Conservation (phyloP, 768 basidiomycete species). For the Auricularia sp. region DNA sequence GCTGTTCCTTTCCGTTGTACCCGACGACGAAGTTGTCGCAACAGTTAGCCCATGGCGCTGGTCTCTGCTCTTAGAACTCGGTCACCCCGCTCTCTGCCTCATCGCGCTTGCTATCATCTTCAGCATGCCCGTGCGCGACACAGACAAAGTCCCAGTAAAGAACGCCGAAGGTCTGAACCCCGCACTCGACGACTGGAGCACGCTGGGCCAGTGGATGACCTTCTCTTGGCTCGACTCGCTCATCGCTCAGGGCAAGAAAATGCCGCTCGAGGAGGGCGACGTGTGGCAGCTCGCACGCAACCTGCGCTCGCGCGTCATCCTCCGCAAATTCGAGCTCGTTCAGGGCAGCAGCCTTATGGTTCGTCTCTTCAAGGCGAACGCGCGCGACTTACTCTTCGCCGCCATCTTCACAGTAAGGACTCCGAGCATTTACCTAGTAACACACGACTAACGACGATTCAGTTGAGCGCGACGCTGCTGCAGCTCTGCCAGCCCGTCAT, state of each 20-base stretch:
- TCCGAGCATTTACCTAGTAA: too few species aligned
- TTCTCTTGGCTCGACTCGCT: neutral
- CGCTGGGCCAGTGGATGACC: neutral
- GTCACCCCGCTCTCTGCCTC: neutral
- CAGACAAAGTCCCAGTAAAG: neutral
- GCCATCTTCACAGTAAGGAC: neutral
- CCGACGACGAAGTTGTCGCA: neutral
- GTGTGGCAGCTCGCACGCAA: constrained; percentile 1
- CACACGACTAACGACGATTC: neutral
- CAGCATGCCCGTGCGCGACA: neutral
- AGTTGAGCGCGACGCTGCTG: neutral
- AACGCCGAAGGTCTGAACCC: neutral
- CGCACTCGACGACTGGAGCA: neutral
- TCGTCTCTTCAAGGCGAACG: neutral
- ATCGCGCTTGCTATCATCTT: neutral
- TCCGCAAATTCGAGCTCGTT: neutral
- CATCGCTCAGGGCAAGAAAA: neutral
- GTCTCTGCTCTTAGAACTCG: neutral
- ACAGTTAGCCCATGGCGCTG: neutral
- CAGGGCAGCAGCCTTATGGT: neutral
- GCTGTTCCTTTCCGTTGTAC: neutral
- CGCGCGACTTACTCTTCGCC: neutral
- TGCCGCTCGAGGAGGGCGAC: neutral
- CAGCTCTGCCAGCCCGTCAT: neutral
- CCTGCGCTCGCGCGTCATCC: neutral